Conservation (phyloP, 805 yeast genomes). For the Cyberlindnera euphorbiae region DNA sequence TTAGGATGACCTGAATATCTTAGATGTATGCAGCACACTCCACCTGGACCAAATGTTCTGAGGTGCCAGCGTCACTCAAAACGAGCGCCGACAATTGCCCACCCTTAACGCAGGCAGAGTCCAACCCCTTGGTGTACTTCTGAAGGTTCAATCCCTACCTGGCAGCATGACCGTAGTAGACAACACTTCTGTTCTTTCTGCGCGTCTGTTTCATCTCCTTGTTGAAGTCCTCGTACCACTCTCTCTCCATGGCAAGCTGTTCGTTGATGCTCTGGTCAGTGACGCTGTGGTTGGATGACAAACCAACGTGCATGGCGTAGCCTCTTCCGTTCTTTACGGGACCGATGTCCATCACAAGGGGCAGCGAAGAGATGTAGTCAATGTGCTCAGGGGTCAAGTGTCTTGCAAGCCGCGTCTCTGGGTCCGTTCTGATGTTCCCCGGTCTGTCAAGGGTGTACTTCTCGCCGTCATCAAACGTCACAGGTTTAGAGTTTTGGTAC, state of each 20-base stretch:
- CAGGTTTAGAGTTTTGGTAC: conserved; percentile 44
- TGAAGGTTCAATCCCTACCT: conserved; percentile 62
- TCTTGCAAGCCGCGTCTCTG: conserved; percentile 14
- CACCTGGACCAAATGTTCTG: conserved; percentile 12
- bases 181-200: conserved; percentile 33
- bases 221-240: conserved; percentile 42
- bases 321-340: conserved; percentile 43
- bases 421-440: conserved; percentile 11
- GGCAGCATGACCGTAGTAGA: conserved; percentile 89
- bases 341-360: conserved; percentile 60
- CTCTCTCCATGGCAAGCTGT: conserved; percentile 64
- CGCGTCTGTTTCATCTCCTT: conserved; percentile 17
- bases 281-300: conserved; percentile 26
- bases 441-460: conserved; percentile 19
- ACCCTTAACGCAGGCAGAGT: conserved; percentile 78
- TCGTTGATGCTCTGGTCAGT: conserved; percentile 46
- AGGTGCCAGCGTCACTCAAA: conserved; percentile 8
- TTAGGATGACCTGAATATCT: too few relatives aligned
- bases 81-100: conserved; percentile 57
- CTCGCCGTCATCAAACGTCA: conserved; percentile 19
- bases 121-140: conserved; percentile 73
- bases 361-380: conserved; percentile 53
- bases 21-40: conserved; percentile 9
- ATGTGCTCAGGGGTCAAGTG: conserved; percentile 55
- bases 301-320: conserved; percentile 19